Percentiles rank a stretch among this genome's conserved stretches.
These are phyloP conservation scores for Metschnikowia proteae DNA, from an alignment of 805 yeast species.

Conservation along the genomic window DNA sequence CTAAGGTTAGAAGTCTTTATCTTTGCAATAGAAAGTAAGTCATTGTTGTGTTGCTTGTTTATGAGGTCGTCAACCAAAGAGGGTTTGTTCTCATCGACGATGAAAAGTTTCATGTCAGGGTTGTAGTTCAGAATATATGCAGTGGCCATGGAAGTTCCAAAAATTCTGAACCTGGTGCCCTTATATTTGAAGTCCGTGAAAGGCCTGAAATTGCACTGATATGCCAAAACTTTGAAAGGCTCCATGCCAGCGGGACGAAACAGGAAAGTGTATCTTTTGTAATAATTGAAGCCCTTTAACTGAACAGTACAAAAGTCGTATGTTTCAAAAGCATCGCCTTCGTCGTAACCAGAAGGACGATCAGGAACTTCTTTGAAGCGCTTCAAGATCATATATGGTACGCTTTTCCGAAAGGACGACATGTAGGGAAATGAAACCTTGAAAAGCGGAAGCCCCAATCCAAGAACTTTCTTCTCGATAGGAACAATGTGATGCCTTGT, in stretches of 20 bases:
- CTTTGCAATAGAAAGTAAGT: background rate
- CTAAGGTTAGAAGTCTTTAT: background rate
- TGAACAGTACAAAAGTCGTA: conserved; percentile 33
- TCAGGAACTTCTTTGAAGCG: conserved; percentile 29
- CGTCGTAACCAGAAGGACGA: conserved; percentile 18
- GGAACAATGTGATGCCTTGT: conserved; percentile 32
- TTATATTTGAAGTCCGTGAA: conserved; percentile 38
- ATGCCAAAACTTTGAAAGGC: conserved; percentile 26
- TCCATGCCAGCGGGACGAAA: conserved; percentile 22
- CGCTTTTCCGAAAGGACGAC: conserved; percentile 31
- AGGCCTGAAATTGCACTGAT: conserved; percentile 35
- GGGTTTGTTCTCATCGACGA: conserved; percentile 33
- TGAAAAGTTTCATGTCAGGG: conserved; percentile 31
- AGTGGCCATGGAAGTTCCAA: conserved; percentile 33
- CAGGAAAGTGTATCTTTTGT: conserved; percentile 27
- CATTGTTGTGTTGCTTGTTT: conserved; percentile 20
- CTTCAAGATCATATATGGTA: conserved; percentile 34
- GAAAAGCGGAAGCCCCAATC: conserved; percentile 37
- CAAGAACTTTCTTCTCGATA: conserved; percentile 26
- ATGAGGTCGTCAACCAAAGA: conserved; percentile 34
- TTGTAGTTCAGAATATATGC: conserved; percentile 28
- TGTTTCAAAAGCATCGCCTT: conserved; percentile 29
- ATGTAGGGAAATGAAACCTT: conserved; percentile 35
- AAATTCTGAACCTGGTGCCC: conserved; percentile 34
- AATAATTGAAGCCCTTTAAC: conserved; percentile 24